A percentile compares a stretch with the other conserved stretches of the same genome.
These are phyloP conservation scores for Cyberlindnera sargentensis DNA, from an alignment of 805 yeast genomes.

Conservation along the genomic window DNA sequence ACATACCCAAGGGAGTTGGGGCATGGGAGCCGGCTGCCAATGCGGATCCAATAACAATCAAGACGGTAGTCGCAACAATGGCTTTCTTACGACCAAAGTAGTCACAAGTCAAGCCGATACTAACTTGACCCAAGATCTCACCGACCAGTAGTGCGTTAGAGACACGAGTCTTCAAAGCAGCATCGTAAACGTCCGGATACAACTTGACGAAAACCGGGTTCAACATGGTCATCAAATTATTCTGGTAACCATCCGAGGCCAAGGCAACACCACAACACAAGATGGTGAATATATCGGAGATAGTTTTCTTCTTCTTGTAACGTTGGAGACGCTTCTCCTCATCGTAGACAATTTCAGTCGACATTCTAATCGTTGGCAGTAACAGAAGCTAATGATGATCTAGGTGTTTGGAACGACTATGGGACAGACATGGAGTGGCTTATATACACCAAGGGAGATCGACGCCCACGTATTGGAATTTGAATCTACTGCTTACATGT, in stretches of 20 bases:
- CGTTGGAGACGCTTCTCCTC: constrained; percentile 17
- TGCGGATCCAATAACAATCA: constrained; percentile 57
- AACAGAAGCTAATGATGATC: too few relatives aligned
- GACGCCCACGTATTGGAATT: too few relatives aligned
- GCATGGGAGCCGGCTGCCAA: constrained; percentile 72
- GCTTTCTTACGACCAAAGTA: constrained; percentile 65
- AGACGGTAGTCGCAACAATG: constrained; percentile 54
- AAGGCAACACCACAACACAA: constrained; percentile 65
- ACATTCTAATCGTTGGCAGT: not conserved
- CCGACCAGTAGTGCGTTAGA: constrained; percentile 66
- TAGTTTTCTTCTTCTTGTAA: constrained; percentile 21
- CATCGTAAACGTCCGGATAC: constrained; percentile 32
- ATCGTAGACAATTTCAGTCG: constrained; percentile 11
- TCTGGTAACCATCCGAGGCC: constrained; percentile 73
- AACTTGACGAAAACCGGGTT: constrained; percentile 46
- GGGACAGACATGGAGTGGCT: too few relatives aligned
- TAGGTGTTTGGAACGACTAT: too few relatives aligned
- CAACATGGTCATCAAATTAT: constrained; percentile 65
- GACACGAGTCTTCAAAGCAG: constrained; percentile 51
- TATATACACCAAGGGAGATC: too few relatives aligned
- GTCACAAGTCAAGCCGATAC: constrained; percentile 57
- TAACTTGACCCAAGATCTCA: constrained; percentile 64
- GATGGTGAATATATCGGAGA: constrained; percentile 38
- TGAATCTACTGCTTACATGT: too few relatives aligned
- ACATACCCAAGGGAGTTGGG: constrained; percentile 46